These are phyloP conservation scores for Acanthamoeba royreba DNA, from an alignment of 208 protist species.

Conservation along the genomic window DNA sequence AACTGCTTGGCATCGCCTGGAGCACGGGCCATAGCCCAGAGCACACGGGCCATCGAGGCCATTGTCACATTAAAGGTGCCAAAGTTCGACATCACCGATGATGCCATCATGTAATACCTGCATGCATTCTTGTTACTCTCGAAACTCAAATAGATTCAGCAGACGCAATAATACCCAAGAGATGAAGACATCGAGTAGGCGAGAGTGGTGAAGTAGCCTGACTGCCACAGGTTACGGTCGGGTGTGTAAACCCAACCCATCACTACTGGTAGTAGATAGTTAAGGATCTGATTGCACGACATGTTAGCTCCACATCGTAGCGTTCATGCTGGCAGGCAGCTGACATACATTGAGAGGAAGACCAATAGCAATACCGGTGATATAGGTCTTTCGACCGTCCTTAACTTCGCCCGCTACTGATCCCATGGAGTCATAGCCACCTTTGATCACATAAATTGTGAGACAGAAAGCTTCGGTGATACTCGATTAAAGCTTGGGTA, in stretches of 20 bases:
- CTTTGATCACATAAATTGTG: background rate
- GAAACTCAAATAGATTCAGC: background rate
- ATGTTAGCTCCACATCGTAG: background rate
- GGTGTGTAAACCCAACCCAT: background rate
- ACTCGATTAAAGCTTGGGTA: background rate
- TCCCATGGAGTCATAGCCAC: background rate
- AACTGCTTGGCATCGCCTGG: background rate
- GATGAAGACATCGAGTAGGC: background rate
- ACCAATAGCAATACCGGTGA: background rate
- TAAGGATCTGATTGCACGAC: background rate
- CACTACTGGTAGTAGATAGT: background rate
- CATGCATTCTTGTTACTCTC: background rate
- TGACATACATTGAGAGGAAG: background rate
- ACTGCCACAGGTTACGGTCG: background rate
- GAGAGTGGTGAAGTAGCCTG: conserved; percentile 3
- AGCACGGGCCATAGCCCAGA: background rate
- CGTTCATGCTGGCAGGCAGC: background rate
- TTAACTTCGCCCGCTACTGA: background rate
- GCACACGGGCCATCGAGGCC: background rate
- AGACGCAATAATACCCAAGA: background rate
- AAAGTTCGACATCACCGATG: background rate
- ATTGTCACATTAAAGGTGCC: background rate
- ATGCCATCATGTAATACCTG: background rate
- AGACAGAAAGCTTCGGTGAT: background rate
- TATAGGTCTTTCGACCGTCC: background rate